Evolutionary conservation across 2,329 filamentous ascomycete species (phyloP), one percentile per base, ranked within the genome.

Genomic region (Alternaria sp.): DNA sequence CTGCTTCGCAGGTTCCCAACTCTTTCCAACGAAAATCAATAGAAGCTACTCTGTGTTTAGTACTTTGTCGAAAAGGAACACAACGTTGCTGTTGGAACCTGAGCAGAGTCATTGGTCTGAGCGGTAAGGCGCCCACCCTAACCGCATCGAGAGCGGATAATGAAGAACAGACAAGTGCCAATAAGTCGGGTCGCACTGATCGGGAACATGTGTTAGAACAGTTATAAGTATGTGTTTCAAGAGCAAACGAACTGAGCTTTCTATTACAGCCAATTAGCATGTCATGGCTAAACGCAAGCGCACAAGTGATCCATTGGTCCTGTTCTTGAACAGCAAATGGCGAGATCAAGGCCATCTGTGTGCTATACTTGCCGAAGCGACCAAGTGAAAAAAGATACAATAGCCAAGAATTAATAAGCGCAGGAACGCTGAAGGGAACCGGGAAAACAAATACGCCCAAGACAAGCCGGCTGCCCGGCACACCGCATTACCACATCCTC

Each of bases 401-500:
- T 4, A 36, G 3, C 23, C 8, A 23, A 58, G 44, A 48, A 3
- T 29, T 34, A 54, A 54, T 54, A 44, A 44, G 48, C 23, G 24
- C 11, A 4, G n/a, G 39, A 33, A 10, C 41, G 17, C 33, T 36
- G 23, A 51, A 49, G 6, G 17, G 17, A 37, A 58, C 31, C 23
- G 10, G 5, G 23, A 29, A 23, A 21, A 29, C 21, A 42, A 31
- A 46, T 7, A 41, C 46, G 24, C n/a, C n/a, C 28, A 21, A 36
- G 13, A 34, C 13, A 46, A 26, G 44, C 21, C 23, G 21, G 21
- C 9, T 3, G 9, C 21, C n/a, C 21, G 6, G 31, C 31, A 23
- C 5, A 33, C 33, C 9, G 8, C 17, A 46, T 40, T 52, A 67
- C 65, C 66, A 67, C 56, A 67, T 65, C 57, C 57, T 70, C 6